Evolutionary conservation across 352 stramenopile genomes (phyloP).

Genomic region (Peronosclerospora sorghi): DNA sequence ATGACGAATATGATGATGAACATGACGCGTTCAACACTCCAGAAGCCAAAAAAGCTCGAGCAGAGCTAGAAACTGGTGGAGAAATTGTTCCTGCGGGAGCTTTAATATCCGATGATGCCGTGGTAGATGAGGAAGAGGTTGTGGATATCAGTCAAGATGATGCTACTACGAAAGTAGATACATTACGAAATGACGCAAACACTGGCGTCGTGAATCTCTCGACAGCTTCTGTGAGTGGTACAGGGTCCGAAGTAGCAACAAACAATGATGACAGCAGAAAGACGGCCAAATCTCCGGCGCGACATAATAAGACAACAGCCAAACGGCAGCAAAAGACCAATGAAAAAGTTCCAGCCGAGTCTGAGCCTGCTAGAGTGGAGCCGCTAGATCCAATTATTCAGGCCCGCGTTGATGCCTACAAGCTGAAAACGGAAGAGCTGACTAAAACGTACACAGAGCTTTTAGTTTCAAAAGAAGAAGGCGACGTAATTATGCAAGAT

Average conservation of each 20-base stretch:
- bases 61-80: slow-evolving; percentile 10
- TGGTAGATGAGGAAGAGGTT: slow-evolving; percentile 10
- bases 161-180: not conserved
- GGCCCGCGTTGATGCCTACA: slow-evolving; percentile 56
- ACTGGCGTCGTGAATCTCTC: slow-evolving; percentile 16
- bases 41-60: slow-evolving; percentile 17
- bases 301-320: not conserved
- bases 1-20: slow-evolving; percentile 12
- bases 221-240: not conserved
- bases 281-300: slow-evolving; percentile 1
- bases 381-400: slow-evolving; percentile 44
- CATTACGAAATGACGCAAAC: not conserved
- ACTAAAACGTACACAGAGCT: slow-evolving; percentile 34
- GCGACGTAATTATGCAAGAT: slow-evolving; percentile 43
- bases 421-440: slow-evolving; percentile 66
- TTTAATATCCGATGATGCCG: slow-evolving; percentile 10
- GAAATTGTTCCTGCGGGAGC: slow-evolving; percentile 15
- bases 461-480: slow-evolving; percentile 13
- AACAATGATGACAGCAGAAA: slow-evolving; percentile 7
- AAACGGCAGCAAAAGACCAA: slow-evolving; percentile 21
- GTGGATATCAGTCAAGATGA: slow-evolving; percentile 9
- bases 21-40: slow-evolving; percentile 20
- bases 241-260: not conserved
- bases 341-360: slow-evolving; percentile 5
- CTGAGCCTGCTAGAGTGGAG: slow-evolving; percentile 11